Percentiles rank a stretch among this genome's conserved stretches.
These are phyloP conservation scores for Ceratocystis harringtonii DNA, from an alignment of 2,329 filamentous ascomycete species.

Conservation along the genomic window DNA sequence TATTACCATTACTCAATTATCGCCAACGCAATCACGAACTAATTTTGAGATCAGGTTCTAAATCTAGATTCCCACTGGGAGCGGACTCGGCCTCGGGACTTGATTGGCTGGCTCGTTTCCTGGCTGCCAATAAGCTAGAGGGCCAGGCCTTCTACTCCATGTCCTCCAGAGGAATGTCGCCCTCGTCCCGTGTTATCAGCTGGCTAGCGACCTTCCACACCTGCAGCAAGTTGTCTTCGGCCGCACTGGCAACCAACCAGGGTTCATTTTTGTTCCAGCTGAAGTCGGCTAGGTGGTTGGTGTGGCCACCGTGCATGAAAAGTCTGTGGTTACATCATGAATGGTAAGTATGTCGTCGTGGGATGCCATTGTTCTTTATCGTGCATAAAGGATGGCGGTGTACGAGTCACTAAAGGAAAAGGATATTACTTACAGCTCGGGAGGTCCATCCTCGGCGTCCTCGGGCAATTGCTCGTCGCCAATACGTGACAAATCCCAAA, in stretches of 20 bases:
- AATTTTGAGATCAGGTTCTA: no score
- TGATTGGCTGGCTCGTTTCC: not conserved
- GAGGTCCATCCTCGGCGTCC: conserved; percentile 85
- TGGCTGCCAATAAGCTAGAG: not conserved
- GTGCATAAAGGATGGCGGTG: not conserved
- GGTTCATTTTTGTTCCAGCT: conserved; percentile 96
- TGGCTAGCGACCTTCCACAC: conserved; percentile 80
- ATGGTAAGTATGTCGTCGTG: not conserved
- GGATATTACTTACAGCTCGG: conserved; percentile 61
- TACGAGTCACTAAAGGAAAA: not conserved
- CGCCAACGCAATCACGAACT: no score
- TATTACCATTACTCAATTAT: no score
- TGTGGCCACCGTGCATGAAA: conserved; percentile 98
- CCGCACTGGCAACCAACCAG: conserved; percentile 90
- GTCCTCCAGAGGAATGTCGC: conserved; percentile 62
- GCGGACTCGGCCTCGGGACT: not conserved
- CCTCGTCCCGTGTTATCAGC: conserved; percentile 63
- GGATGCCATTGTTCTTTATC: not conserved
- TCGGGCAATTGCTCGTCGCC: conserved; percentile 92
- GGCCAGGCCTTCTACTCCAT: conserved; percentile 30
- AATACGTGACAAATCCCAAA: conserved; percentile 87
- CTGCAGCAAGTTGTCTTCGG: conserved; percentile 92
- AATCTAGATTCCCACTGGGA: no score
- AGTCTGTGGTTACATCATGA: conserved; percentile 36
- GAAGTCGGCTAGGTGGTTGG: conserved; percentile 91